These are phyloP conservation scores for Warburgia ugandensis DNA, from an alignment of 164 flowering plant species.

Conservation along the genomic window DNA sequence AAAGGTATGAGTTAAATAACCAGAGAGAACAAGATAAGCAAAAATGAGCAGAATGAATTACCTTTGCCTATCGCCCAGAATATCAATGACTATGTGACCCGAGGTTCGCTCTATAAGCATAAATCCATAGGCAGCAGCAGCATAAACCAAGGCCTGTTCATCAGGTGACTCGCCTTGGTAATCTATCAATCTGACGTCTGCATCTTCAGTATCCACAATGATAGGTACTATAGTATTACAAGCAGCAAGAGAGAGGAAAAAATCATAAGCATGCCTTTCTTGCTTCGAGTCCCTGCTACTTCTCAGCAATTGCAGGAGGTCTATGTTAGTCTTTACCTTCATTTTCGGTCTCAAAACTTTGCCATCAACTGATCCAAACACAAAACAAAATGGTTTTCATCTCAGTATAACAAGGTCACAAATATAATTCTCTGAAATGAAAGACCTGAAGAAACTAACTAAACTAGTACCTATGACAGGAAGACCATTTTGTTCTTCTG, in stretches of 20 bases:
- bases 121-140: constrained; percentile 94
- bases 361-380: constrained; percentile 48
- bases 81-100: constrained; percentile 76
- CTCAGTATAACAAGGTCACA: neutral
- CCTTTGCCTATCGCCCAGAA: constrained; percentile 29
- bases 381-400: neutral
- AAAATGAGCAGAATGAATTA: constrained; percentile 7
- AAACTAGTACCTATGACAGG: constrained; percentile 66
- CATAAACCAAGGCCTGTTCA: constrained; percentile 96
- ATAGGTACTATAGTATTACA: constrained; percentile 97
- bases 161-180: constrained; percentile 99
- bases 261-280: constrained; percentile 48
- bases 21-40: constrained; percentile 1
- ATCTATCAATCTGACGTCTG: constrained; percentile 52
- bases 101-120: constrained; percentile 91
- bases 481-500: constrained; percentile 33
- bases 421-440: neutral
- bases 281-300: constrained; percentile 32
- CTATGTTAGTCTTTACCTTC: constrained; percentile 62
- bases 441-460: too few species aligned
- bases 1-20: too few species aligned
- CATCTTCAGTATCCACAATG: constrained; percentile 46
- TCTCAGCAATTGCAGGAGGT: constrained; percentile 42
- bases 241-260: constrained; percentile 90
- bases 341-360: constrained; percentile 64